A percentile compares a stretch with the other conserved stretches of the same genome.
These are phyloP conservation scores for Trichophyton equinum DNA, from an alignment of 2,329 filamentous ascomycete genomes.

Conservation along the genomic window DNA sequence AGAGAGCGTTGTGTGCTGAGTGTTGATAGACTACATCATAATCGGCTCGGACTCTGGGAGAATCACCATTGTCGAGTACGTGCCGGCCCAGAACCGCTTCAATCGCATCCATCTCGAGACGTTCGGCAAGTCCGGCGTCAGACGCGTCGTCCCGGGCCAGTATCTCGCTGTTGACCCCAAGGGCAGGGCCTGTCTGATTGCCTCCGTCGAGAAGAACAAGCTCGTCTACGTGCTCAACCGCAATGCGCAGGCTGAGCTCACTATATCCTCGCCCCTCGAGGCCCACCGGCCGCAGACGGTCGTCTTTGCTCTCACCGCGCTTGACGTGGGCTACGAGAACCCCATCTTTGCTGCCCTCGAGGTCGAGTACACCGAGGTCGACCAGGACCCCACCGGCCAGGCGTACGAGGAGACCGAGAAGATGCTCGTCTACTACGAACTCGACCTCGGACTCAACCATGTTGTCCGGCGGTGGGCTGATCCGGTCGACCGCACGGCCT, in stretches of 20 bases:
- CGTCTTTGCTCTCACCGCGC: slow-evolving; percentile 72
- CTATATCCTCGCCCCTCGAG: slow-evolving; percentile 92
- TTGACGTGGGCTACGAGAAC: slow-evolving; percentile 95
- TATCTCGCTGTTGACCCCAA: slow-evolving; percentile 94
- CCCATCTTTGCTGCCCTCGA: slow-evolving; percentile 93
- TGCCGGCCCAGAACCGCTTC: slow-evolving; percentile 75
- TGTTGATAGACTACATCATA: slow-evolving; percentile 72
- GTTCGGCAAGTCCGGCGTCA: slow-evolving; percentile 91
- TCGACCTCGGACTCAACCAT: slow-evolving; percentile 91
- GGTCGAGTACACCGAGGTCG: slow-evolving; percentile 80
- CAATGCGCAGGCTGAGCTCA: slow-evolving; percentile 84
- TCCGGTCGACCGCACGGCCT: slow-evolving; percentile 76
- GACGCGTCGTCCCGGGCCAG: slow-evolving; percentile 87
- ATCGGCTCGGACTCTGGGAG: slow-evolving; percentile 91
- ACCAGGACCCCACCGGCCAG: slow-evolving; percentile 78
- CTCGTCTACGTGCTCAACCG: slow-evolving; percentile 97
- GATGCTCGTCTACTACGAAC: slow-evolving; percentile 88
- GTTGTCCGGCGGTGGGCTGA: slow-evolving; percentile 96
- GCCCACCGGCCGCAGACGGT: slow-evolving; percentile 87
- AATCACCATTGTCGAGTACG: slow-evolving; percentile 86
- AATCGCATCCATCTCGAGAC: slow-evolving; percentile 87
- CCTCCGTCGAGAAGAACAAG: slow-evolving; percentile 96
- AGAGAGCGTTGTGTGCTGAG: slow-evolving; percentile 28
- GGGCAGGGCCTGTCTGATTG: slow-evolving; percentile 85
- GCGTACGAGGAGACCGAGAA: slow-evolving; percentile 76